phyloP scores from a whole-genome alignment of 2,329 filamentous ascomycete species.

The Aspergillus japonicus region DNA sequence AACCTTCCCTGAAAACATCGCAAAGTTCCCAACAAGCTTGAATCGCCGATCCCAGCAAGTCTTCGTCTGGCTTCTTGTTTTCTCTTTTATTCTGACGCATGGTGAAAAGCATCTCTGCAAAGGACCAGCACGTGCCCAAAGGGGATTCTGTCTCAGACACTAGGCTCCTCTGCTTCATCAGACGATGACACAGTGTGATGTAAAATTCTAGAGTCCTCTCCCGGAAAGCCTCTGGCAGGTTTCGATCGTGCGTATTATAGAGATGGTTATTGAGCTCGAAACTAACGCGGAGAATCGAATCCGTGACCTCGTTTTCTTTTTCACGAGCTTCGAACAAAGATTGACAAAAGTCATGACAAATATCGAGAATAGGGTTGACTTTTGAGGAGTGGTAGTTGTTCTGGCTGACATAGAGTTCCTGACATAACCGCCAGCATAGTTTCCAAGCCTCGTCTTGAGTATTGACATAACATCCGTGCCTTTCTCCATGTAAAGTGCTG shows the following conservation, averaged over 20 bases:
- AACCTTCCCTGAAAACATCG: slow-evolving; percentile 88
- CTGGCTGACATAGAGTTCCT: slow-evolving; percentile 79
- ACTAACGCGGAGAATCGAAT: slow-evolving; percentile 86
- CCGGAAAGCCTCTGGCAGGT: slow-evolving; percentile 78
- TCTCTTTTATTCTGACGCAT: slow-evolving; percentile 79
- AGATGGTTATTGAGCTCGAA: slow-evolving; percentile 95
- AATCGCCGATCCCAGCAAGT: slow-evolving; percentile 80
- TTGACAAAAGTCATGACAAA: slow-evolving; percentile 91
- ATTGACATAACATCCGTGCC: slow-evolving; percentile 69
- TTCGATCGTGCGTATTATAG: slow-evolving; percentile 85
- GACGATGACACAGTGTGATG: slow-evolving; percentile 83
- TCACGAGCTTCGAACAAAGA: slow-evolving; percentile 82
- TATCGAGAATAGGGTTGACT: slow-evolving; percentile 73
- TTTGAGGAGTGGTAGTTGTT: slow-evolving; percentile 69
- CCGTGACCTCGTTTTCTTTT: slow-evolving; percentile 72
- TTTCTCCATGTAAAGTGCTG: slow-evolving; percentile 77
- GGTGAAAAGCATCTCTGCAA: slow-evolving; percentile 91
- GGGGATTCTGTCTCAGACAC: slow-evolving; percentile 79
- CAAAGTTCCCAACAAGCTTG: slow-evolving; percentile 95
- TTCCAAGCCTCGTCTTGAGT: slow-evolving; percentile 88
- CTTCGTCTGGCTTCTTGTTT: slow-evolving; percentile 71
- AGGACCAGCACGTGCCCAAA: slow-evolving; percentile 79
- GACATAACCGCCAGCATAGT: slow-evolving; percentile 89
- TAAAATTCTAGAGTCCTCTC: slow-evolving; percentile 93
- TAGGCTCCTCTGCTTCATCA: slow-evolving; percentile 91